phyloP scores from a whole-genome alignment of 106 monocot genomes.

The Platanthera zijinensis region DNA sequence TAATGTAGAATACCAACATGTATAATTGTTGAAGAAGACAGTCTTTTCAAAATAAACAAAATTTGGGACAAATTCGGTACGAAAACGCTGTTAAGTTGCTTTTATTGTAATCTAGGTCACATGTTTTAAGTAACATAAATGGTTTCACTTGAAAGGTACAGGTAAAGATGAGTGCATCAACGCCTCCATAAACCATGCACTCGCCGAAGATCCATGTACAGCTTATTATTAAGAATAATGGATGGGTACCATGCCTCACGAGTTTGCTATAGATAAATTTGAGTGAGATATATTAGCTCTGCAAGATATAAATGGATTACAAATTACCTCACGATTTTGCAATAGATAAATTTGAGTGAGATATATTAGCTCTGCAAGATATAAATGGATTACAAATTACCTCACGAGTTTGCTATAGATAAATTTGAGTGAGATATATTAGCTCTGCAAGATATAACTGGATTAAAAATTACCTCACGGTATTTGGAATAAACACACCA shows the following conservation, averaged over 20 bases:
- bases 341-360: background rate
- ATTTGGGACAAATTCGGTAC: background rate
- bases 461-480: background rate
- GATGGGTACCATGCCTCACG: background rate
- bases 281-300: too few species aligned
- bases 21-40: background rate
- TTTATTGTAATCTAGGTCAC: background rate
- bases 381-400: background rate
- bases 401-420: background rate
- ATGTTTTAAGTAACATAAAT: background rate
- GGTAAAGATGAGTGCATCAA: background rate
- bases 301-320: too few species aligned
- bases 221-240: background rate
- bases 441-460: too few species aligned
- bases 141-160: background rate
- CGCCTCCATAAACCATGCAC: background rate
- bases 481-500: too few species aligned
- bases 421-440: background rate
- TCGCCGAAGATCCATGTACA: background rate
- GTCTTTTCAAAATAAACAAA: background rate
- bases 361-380: too few species aligned
- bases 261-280: background rate
- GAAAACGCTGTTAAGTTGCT: background rate
- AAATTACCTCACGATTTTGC: background rate
- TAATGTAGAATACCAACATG: background rate